These are phyloP conservation scores for Mycogone perniciosa DNA, from an alignment of 2,329 filamentous ascomycete genomes.

Conservation along the genomic window DNA sequence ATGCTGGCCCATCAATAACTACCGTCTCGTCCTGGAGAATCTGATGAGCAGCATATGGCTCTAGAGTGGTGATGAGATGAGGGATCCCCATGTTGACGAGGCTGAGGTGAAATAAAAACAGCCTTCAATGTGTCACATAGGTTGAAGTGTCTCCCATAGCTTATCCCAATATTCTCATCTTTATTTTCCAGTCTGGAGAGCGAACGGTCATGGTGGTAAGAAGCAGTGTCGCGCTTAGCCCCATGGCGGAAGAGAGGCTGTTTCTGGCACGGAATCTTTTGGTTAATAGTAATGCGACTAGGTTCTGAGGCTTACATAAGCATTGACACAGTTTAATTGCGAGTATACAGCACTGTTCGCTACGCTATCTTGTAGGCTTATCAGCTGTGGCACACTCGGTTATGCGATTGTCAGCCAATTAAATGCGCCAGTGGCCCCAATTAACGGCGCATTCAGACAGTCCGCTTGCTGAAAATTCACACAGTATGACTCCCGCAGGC, in stretches of 20 bases:
- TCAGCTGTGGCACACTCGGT: neutral
- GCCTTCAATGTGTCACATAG: neutral
- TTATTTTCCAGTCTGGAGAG: neutral
- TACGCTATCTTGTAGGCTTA: neutral
- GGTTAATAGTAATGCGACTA: too few relatives aligned
- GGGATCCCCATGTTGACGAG: constrained; percentile 50
- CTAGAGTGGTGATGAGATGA: constrained; percentile 46
- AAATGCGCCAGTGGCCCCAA: neutral
- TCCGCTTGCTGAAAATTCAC: neutral
- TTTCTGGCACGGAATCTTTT: neutral
- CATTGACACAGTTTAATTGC: too few relatives aligned
- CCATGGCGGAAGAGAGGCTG: neutral
- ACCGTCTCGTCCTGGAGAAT: constrained; percentile 36
- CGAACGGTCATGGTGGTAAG: too few relatives aligned
- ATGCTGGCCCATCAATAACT: constrained; percentile 69
- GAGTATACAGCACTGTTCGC: too few relatives aligned
- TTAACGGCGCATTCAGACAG: neutral
- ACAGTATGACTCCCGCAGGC: constrained; percentile 1
- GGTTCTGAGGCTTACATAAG: neutral
- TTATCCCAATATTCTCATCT: neutral
- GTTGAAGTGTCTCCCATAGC: neutral
- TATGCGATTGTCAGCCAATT: neutral
- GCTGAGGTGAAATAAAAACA: neutral
- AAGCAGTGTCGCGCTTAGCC: too few relatives aligned
- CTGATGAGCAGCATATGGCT: constrained; percentile 42